Base-by-base conservation (phyloP, 768 basidiomycete genomes). In the Mycena pura region DNA sequence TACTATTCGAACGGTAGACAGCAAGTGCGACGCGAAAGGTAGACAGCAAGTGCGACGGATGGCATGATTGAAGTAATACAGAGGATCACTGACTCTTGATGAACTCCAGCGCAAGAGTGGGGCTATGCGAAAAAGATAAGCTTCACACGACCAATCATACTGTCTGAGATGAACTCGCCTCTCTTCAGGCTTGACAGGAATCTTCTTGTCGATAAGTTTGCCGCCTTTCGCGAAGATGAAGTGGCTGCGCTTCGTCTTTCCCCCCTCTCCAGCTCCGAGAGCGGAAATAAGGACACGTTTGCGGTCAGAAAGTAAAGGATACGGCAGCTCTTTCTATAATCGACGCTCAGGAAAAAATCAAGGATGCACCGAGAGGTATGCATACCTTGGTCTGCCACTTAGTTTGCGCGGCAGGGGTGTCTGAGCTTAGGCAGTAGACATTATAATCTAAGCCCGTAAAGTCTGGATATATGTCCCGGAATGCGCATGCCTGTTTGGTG, bases 141-240 rank as follows among this genome's bases (percentile, higher is more conserved):
- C 19, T 17, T 15, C 19, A 11, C 14, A 36, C 2, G 17, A 5
- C 11, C 29, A 22, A 31, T 25, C 28, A 19, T 31, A 57, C n/a
- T n/a, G n/a, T n/a, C n/a, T n/a, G 29, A 50, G 39, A 28, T 21
- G 15, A 9, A 64, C 79, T 52, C 54, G 90, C 93, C 93, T 96
- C 56, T 96, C 92, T 0, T 72, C 88, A 2, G 95, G 92, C 70
- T 94, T 91, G 47, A 96, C 95, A 1, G 93, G 93, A 15, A 93
- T 77, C 70, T 87, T 88, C 78, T 87, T 92, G 15, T 96, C 90
- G 4, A 96, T 76, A 40, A 99, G 80, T 73, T 93, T 93, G 1
- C 95, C 96, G 6, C 93, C 95, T 73, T 92, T 91, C 66, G 87
- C 92, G 67, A 98, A 96, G 67, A 98, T 86, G 74, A 96, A 97